phyloP scores from a whole-genome alignment of 805 yeast genomes.

The Lipomyces oligophaga region DNA sequence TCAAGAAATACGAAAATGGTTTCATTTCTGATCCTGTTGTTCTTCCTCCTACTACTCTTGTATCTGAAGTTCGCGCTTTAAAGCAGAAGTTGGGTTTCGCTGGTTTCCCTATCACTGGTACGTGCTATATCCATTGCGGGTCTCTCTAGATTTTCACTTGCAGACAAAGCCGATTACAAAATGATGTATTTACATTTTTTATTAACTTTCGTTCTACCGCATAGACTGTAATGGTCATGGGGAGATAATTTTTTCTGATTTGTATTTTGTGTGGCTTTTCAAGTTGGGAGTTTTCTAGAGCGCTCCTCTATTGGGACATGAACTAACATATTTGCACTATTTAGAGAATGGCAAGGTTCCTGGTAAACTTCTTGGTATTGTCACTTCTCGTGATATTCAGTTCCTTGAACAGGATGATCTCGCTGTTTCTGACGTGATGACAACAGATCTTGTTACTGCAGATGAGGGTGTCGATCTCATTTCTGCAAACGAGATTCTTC shows the following conservation, averaged over 20 bases:
- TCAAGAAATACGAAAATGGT: conserved; percentile 95
- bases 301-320: neutral
- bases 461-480: conserved; percentile 72
- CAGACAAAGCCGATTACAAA: conserved; percentile 4
- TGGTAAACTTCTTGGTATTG: conserved; percentile 89
- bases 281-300: neutral
- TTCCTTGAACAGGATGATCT: conserved; percentile 73
- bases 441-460: conserved; percentile 81
- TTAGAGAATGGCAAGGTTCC: conserved; percentile 80
- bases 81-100: conserved; percentile 80
- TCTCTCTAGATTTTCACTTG: conserved; percentile 3
- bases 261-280: neutral
- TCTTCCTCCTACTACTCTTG: conserved; percentile 68
- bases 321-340: conserved; percentile 30
- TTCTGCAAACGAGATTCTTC: conserved; percentile 86
- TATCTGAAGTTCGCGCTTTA: conserved; percentile 72
- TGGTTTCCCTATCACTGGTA: conserved; percentile 99
- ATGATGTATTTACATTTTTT: conserved; percentile 33
- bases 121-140: conserved; percentile 45
- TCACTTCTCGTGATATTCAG: conserved; percentile 96
- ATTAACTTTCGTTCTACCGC: conserved; percentile 99
- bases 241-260: conserved; percentile 24
- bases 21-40: conserved; percentile 93
- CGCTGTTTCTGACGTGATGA: conserved; percentile 77
- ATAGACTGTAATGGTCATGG: conserved; percentile 34